Percentiles rank a stretch among this genome's conserved stretches.
Conservation (phyloP, 2,329 filamentous ascomycete genomes). For the Arthroderma sp. region DNA sequence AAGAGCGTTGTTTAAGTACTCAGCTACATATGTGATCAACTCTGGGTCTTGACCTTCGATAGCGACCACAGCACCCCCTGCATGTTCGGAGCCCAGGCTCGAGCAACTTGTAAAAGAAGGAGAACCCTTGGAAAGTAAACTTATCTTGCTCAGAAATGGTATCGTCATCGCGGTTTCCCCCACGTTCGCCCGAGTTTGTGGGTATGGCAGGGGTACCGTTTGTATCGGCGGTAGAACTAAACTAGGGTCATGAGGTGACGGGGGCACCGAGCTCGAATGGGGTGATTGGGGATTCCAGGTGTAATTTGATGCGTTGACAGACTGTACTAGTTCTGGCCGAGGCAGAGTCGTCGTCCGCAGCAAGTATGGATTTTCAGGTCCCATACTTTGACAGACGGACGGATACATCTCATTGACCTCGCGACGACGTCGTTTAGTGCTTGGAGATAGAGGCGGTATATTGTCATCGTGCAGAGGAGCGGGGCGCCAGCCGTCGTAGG, state of each 20-base stretch:
- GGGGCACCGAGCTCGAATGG: constrained; percentile 23
- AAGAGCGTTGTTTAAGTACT: constrained; percentile 47
- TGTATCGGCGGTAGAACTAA: constrained; percentile 45
- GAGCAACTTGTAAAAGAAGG: constrained; percentile 43
- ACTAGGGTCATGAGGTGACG: constrained; percentile 35
- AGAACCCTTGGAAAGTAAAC: constrained; percentile 62
- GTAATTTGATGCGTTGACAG: constrained; percentile 14
- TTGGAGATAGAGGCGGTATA: constrained; percentile 37
- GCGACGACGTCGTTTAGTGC: constrained; percentile 52
- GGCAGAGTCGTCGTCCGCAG: constrained; percentile 34
- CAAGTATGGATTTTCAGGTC: constrained; percentile 31
- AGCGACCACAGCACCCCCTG: constrained; percentile 60
- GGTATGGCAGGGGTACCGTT: constrained; percentile 24
- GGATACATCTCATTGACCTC: constrained; percentile 36
- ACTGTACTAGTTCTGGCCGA: constrained; percentile 24
- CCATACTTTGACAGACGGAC: constrained; percentile 30
- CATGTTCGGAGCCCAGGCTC: constrained; percentile 13
- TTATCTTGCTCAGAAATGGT: constrained; percentile 62
- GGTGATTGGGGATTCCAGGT: constrained; percentile 47
- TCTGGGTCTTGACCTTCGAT: constrained; percentile 61
- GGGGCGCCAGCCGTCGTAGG: constrained; percentile 17
- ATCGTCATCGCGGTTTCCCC: constrained; percentile 66
- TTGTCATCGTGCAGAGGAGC: constrained; percentile 23
- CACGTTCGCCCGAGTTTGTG: constrained; percentile 36
- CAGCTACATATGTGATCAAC: constrained; percentile 54